Evolutionary conservation across 768 basidiomycete species (phyloP), one percentile per base, ranked within the genome.

Genomic region (Rhizopogon sp.): DNA sequence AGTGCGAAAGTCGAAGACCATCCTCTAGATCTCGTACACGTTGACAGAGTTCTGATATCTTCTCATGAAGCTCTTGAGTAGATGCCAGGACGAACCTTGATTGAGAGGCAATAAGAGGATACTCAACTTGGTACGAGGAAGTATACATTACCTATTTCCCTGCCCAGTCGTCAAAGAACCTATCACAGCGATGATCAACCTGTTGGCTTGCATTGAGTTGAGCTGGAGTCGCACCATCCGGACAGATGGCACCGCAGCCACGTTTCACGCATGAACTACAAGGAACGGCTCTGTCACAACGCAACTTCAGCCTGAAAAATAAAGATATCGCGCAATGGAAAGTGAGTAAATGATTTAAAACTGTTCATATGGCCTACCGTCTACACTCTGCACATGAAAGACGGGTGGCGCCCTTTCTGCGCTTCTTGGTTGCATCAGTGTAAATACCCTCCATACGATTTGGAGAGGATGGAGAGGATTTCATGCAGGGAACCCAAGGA

Each of bases 181-280:
- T 88, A 75, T 29, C 13, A 33, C 22, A 43, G 56, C 43, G 31
- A 50, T 50, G 51, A 64, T 63, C 50, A 63, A 57, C 56, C 57
- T 54, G 62, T 49, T 58, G 55, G 52, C 54, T 57, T 55, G 35
- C 17, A 37, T 51, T 43, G 53, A 57, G 17, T 56, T 56, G 50
- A 43, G 45, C n/a, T 37, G 51, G 57, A 56, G 58, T 73, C 80
- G 56, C 66, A 85, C 85, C 72, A 66, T 91, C 89, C 49, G 89
- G 89, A 67, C 89, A 92, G 58, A 92, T 90, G 54, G 88, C 84
- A 49, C 83, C 85, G 63, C 87, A 88, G 11, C 87, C 87, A 58
- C 87, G 79, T 70, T 91, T 92, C 20, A 90, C 80, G 62, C 89
- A 91, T 1, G 87, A 89, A 59, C 85, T 80, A 62, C 89, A 91